phyloP scores from a whole-genome alignment of 2,329 filamentous ascomycete species.

The Fusarium pseudonygamai region DNA sequence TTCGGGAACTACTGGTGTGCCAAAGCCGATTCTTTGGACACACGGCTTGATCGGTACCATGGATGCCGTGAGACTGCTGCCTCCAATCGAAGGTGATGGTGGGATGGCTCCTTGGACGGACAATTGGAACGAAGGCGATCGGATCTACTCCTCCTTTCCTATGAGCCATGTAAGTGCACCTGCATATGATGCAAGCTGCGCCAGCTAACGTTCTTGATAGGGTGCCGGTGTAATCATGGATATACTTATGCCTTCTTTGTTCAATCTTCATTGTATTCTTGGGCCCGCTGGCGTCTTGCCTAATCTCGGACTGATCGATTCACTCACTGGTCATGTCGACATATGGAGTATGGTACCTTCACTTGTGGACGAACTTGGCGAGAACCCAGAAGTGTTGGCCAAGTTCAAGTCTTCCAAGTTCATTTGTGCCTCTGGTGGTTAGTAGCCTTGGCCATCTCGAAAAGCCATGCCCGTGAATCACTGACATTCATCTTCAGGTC shows the following conservation, averaged over 20 bases:
- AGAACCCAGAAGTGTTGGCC: conserved; percentile 45
- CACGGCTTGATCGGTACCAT: conserved; percentile 47
- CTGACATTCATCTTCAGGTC: conserved; percentile 4
- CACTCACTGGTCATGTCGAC: conserved; percentile 48
- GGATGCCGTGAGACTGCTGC: conserved; percentile 50
- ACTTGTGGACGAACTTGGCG: conserved; percentile 47
- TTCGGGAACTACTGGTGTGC: conserved; percentile 54
- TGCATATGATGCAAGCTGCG: fast-evolving
- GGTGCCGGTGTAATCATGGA: conserved; percentile 55
- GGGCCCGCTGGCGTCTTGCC: conserved; percentile 49
- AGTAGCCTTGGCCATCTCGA: not conserved
- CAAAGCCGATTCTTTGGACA: conserved; percentile 52
- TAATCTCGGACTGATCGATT: conserved; percentile 49
- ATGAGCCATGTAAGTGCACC: conserved; percentile 3
- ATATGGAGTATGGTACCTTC: conserved; percentile 53
- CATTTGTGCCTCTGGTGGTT: conserved; percentile 44
- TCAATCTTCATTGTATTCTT: conserved; percentile 48
- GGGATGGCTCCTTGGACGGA: conserved; percentile 41
- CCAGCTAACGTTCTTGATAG: not conserved
- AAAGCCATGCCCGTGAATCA: not conserved
- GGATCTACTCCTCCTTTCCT: conserved; percentile 44
- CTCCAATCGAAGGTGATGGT: conserved; percentile 44
- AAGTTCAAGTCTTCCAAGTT: conserved; percentile 48
- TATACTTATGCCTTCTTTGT: conserved; percentile 51
- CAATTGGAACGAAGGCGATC: conserved; percentile 34